Base-by-base conservation (phyloP, 2,329 filamentous ascomycete species). In the Aspergillus candidus region DNA sequence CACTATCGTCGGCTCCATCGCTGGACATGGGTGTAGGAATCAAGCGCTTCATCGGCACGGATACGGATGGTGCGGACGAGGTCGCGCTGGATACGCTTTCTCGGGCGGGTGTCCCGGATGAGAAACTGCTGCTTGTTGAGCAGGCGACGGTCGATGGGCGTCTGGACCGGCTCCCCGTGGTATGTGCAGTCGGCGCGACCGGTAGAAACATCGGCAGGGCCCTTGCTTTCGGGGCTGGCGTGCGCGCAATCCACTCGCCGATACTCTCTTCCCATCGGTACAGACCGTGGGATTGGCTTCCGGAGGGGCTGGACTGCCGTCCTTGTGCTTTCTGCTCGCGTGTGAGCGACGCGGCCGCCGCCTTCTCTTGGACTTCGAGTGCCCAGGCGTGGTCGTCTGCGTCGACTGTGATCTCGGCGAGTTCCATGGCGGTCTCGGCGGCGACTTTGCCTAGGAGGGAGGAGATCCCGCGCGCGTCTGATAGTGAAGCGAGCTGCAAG, bases 261-360 rank as follows among this genome's bases (percentile, higher is more conserved):
- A 79, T 78, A 35, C 71, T 72, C 53, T 77, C 75, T 54, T 79
- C 76, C 76, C 76, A 79, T 29, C 72, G 59, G 68, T 77, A 57
- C 50, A 63, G 46, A 10, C 54, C 58, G 6, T 47, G 49, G 8
- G 22, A 27, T 58, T 32, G 48, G 58, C 44, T 17, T 38, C 31
- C 29, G 33, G 38, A n/a, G 38, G 35, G 39, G n/a, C 50, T 53
- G 39, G 52, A 41, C 3, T 40, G 47, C 5, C 34, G 41, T 36
- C 49, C 18, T 40, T 46, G 43, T 12, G 35, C 34, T 14, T 48
- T 30, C 38, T 45, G 41, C 27, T 41, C 35, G 2, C 40, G 41
- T 39, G 59, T 58, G 29, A 47, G 52, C 15, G 49, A 40, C 35
- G 57, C 54, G 10, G 56, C 22, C 35, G 57, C 54, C 10, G 56